These are phyloP conservation scores for Testicularia cyperi DNA, from an alignment of 1,284 basidiomycete genomes.

Conservation along the genomic window DNA sequence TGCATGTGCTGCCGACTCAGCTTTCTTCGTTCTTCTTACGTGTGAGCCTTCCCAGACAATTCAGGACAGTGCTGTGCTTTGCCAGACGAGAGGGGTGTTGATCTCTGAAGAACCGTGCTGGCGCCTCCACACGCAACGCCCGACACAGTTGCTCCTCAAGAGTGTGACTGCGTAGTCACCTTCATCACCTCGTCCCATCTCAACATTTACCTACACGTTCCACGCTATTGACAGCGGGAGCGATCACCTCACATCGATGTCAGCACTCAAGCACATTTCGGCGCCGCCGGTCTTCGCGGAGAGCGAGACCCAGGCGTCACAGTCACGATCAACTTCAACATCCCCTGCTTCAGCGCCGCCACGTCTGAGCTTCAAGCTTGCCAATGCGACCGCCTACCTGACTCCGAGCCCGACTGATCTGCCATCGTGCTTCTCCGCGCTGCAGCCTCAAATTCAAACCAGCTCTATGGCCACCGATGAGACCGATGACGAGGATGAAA, in stretches of 20 bases:
- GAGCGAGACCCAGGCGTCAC: conserved; percentile 9
- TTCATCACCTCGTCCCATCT: not conserved
- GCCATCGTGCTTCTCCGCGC: conserved; percentile 28
- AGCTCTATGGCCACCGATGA: not conserved
- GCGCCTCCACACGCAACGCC: too few relatives aligned
- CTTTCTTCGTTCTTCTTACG: too few relatives aligned
- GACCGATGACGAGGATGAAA: not conserved
- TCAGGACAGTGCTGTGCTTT: too few relatives aligned
- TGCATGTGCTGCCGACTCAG: too few relatives aligned
- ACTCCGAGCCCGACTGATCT: conserved; percentile 20
- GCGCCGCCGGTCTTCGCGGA: conserved; percentile 15
- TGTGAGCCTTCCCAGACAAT: too few relatives aligned
- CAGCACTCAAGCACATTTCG: conserved; percentile 11
- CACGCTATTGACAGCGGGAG: too few relatives aligned
- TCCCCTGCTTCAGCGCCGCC: conserved; percentile 33
- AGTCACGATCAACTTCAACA: conserved; percentile 33
- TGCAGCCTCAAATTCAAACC: too few relatives aligned
- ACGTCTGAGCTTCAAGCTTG: conserved; percentile 16
- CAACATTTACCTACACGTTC: too few relatives aligned
- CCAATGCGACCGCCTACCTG: conserved; percentile 22
- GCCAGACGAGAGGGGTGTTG: too few relatives aligned
- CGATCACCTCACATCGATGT: not conserved
- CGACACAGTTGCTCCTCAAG: too few relatives aligned
- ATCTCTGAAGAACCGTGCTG: too few relatives aligned
- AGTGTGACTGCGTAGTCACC: too few relatives aligned